Base-by-base conservation (phyloP, 192 early-diverging fungal genomes). In the Glomus cerebriforme region DNA sequence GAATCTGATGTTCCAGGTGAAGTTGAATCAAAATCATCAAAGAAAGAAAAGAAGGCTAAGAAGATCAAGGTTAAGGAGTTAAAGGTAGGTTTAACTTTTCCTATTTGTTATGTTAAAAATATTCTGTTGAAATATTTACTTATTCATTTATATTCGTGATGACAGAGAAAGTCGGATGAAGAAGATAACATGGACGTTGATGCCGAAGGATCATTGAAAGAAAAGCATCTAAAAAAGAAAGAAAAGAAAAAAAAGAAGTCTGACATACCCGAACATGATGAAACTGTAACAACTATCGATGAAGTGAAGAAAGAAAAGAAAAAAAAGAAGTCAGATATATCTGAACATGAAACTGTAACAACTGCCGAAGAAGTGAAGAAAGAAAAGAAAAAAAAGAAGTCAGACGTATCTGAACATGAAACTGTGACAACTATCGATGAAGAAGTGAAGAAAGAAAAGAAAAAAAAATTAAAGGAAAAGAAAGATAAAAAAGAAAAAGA, bases 31-130 rank as follows among this genome's bases (percentile, higher is more conserved):
- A 67, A 67, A 34, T 7, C 31, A 37, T 19, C 65, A 7, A 67
- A 67, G 19, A 67, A 35, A 67, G 65, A 67, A 67, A 67, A 67
- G 32, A 67, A 67, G 32, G 19, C 27, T 19, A 67, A 67, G 65
- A 67, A 67, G 32, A 15, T 32, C 1, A 67, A 67, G 31, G 7
- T 67, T 67, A 29, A 22, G 7, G 65, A 67, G 19, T 22, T n/a
- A 35, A 34, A 67, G 3, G 32, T 32, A 29, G 8, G 37, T 32
- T 0, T 6, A 22, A 65, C 10, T 29, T 67, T 67, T 35, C 22
- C 7, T 35, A 10, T 37, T 24, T 24, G 10, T 5, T 31, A 29
- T 31, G 29, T 31, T 63, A 8, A 24, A 31, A 8, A 29, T 15
- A 3, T 15, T 31, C 29, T 15, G 15, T 31, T 26, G 22, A 63